These are phyloP conservation scores for Annulohypoxylon moriforme DNA, from an alignment of 495 filamentous ascomycete genomes.

Conservation along the genomic window DNA sequence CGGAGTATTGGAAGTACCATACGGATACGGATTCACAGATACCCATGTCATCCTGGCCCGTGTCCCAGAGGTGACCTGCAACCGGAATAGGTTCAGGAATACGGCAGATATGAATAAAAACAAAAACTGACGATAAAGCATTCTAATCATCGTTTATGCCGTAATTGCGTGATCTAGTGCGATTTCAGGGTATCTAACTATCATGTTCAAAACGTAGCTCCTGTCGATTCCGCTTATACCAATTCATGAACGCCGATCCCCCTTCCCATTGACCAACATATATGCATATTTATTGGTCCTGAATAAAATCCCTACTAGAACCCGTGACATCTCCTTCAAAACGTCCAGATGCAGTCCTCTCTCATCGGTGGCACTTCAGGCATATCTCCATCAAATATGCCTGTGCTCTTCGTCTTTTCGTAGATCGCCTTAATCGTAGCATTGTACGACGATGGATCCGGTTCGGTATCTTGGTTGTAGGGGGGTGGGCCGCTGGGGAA, in stretches of 20 bases:
- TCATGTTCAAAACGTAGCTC: background rate
- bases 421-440: conserved; percentile 66
- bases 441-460: conserved; percentile 59
- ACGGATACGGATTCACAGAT: conserved; percentile 13
- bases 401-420: conserved; percentile 66
- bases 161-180: background rate
- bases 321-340: conserved; percentile 52
- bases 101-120: conserved; percentile 14
- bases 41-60: conserved; percentile 6
- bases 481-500: conserved; percentile 76
- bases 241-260: conserved; percentile 6
- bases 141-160: background rate
- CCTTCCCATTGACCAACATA: background rate
- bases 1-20: conserved; percentile 6
- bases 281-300: background rate
- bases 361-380: conserved; percentile 77
- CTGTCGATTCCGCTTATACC: background rate
- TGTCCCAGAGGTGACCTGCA: conserved; percentile 16
- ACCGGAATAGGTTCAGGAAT: conserved; percentile 6
- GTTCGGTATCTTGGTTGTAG: conserved; percentile 64
- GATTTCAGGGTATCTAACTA: conserved; percentile 35
- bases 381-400: conserved; percentile 71
- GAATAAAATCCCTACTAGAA: background rate
- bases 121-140: conserved; percentile 4
- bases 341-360: conserved; percentile 78